Conservation (phyloP, 495 filamentous ascomycete genomes). For the Pseudotulostoma volvatum region DNA sequence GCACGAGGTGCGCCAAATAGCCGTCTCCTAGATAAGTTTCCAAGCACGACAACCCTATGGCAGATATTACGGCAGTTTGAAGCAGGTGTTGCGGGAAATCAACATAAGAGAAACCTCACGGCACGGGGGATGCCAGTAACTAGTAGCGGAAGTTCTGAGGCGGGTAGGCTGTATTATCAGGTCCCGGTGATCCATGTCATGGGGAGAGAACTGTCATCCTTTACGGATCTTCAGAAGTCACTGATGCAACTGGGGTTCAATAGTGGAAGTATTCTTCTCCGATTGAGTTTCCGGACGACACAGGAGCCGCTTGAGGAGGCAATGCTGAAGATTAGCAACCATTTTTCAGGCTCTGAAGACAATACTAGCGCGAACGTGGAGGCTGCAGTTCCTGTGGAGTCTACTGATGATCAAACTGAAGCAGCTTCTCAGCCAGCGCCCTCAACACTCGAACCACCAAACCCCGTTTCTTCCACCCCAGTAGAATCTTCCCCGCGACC, state of each 20-base stretch:
- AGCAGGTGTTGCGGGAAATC: slow-evolving; percentile 37
- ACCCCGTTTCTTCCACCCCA: slow-evolving; percentile 5
- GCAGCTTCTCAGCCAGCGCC: slow-evolving; percentile 5
- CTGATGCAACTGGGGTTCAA: slow-evolving; percentile 76
- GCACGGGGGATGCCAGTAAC: slow-evolving; percentile 51
- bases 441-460: slow-evolving; percentile 2
- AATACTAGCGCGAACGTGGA: slow-evolving; percentile 2
- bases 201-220: slow-evolving; percentile 55
- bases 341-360: slow-evolving; percentile 39
- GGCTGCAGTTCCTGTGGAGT: neutral
- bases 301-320: slow-evolving; percentile 71
- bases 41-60: slow-evolving; percentile 76
- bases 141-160: slow-evolving; percentile 31
- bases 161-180: slow-evolving; percentile 73
- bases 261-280: slow-evolving; percentile 60
- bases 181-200: slow-evolving; percentile 69
- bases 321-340: slow-evolving; percentile 59
- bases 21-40: slow-evolving; percentile 65
- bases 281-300: slow-evolving; percentile 57
- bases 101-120: slow-evolving; percentile 55
- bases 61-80: slow-evolving; percentile 78
- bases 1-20: slow-evolving; percentile 35
- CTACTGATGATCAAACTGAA: slow-evolving; percentile 5
- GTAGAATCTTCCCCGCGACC: slow-evolving; percentile 12
- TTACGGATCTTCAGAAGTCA: slow-evolving; percentile 74